A percentile compares a stretch with the other conserved stretches of the same genome.
phyloP scores from a whole-genome alignment of 305 asterid genomes.

The Petunia hybrid region DNA sequence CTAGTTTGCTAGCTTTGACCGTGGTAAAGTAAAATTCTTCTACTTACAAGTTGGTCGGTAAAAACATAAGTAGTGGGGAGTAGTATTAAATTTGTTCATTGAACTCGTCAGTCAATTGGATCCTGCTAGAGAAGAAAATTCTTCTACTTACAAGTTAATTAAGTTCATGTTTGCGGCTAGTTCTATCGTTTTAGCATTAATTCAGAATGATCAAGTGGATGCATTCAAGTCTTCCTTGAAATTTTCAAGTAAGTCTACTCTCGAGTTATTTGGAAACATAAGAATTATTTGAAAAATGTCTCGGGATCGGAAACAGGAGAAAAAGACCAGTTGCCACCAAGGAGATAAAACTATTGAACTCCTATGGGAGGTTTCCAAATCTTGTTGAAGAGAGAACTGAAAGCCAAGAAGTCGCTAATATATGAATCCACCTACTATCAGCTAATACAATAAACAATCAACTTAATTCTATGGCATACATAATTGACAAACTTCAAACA shows the following conservation, averaged over 20 bases:
- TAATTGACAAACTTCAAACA: not conserved
- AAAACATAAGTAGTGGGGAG: too few relatives aligned
- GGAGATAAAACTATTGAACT: not conserved
- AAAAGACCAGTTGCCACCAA: not conserved
- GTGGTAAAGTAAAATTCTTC: too few relatives aligned
- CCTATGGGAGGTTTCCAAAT: not conserved
- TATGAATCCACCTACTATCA: too few relatives aligned
- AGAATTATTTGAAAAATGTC: not conserved
- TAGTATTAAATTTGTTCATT: too few relatives aligned
- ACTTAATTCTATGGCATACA: not conserved
- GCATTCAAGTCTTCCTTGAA: not conserved
- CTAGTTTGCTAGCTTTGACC: too few relatives aligned
- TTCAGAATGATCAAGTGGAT: not conserved
- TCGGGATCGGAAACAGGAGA: not conserved
- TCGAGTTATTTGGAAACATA: not conserved
- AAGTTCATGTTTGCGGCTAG: not conserved
- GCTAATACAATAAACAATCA: not conserved
- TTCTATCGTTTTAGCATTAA: not conserved
- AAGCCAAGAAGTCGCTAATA: not conserved
- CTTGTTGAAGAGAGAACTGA: not conserved
- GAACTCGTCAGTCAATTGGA: too few relatives aligned
- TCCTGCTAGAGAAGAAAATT: too few relatives aligned
- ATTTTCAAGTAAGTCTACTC: not conserved
- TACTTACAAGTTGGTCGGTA: too few relatives aligned
- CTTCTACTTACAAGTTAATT: not conserved